These are phyloP conservation scores for Perkinsus chesapeaki DNA, from an alignment of 169 alveolate species.

Conservation along the genomic window DNA sequence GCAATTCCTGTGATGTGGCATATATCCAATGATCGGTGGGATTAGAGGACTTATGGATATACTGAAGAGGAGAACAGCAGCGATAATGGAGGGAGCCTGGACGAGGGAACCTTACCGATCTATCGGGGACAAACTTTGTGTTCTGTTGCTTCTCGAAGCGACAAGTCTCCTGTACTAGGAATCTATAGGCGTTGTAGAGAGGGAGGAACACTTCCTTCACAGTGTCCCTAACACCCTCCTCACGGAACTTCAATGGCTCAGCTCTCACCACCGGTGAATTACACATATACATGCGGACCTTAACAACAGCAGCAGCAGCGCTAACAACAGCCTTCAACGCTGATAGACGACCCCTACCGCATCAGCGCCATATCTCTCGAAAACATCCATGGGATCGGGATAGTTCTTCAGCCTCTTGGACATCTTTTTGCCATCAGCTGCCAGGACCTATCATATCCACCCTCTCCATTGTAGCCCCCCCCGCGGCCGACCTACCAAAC, in stretches of 20 bases:
- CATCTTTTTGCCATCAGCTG: slow-evolving; percentile 96
- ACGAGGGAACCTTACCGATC: neutral
- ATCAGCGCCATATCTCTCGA: slow-evolving; percentile 87
- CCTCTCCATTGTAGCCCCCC: too few relatives aligned
- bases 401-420: slow-evolving; percentile 92
- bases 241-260: slow-evolving; percentile 82
- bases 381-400: slow-evolving; percentile 87
- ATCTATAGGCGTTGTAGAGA: slow-evolving; percentile 91
- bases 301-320: neutral
- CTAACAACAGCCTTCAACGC: neutral
- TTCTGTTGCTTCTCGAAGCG: slow-evolving; percentile 75
- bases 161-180: slow-evolving; percentile 86
- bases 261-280: slow-evolving; percentile 95
- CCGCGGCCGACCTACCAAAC: slow-evolving; percentile 26
- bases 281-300: slow-evolving; percentile 65
- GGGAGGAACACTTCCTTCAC: slow-evolving; percentile 95
- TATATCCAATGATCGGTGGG: slow-evolving; percentile 92
- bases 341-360: slow-evolving; percentile 62
- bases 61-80: neutral
- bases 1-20: slow-evolving; percentile 71
- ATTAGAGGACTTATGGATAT: slow-evolving; percentile 31
- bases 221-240: slow-evolving; percentile 85
- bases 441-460: slow-evolving; percentile 69
- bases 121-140: slow-evolving; percentile 63
- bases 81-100: neutral